Percentiles rank a stretch among this genome's conserved stretches.
Evolutionary conservation across 192 early-diverging fungal species (phyloP).

Genomic region (Lobosporangium transversale): DNA sequence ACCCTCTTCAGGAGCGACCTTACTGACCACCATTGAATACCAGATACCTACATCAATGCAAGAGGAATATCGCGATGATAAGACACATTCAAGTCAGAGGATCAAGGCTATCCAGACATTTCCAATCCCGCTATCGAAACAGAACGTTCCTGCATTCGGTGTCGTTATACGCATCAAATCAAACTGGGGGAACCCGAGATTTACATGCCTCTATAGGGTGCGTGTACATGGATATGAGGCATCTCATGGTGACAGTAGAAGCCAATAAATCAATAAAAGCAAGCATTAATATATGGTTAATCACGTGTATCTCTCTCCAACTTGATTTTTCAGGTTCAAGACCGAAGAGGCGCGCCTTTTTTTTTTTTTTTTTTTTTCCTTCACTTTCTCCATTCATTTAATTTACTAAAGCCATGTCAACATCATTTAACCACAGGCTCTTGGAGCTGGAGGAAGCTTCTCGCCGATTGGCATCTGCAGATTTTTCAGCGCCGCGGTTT

Average conservation of each 20-base stretch:
- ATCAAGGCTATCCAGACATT: conserved; percentile 38
- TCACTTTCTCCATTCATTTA: not conserved
- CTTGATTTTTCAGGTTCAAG: not conserved
- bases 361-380: conserved; percentile 5
- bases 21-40: conserved; percentile 52
- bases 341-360: not conserved
- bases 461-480: conserved; percentile 21
- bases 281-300: too few species aligned
- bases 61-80: too few species aligned
- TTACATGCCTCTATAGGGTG: conserved; percentile 80
- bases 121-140: conserved; percentile 48
- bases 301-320: too few species aligned
- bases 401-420: conserved; percentile 1
- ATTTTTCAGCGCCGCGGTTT: conserved; percentile 35
- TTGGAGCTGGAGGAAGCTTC: conserved; percentile 28
- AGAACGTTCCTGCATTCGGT: conserved; percentile 37
- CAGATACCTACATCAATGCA: conserved; percentile 26
- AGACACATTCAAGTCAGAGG: conserved; percentile 38
- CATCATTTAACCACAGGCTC: conserved; percentile 21
- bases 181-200: conserved; percentile 77
- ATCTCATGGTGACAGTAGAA: too few species aligned
- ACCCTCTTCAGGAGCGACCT: conserved; percentile 11
- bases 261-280: too few species aligned
- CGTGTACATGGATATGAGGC: conserved; percentile 68
- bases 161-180: conserved; percentile 66